Evolutionary conservation across 2,329 filamentous ascomycete genomes (phyloP), one percentile per base, ranked within the genome.

Genomic region (Cladosporium sp.): DNA sequence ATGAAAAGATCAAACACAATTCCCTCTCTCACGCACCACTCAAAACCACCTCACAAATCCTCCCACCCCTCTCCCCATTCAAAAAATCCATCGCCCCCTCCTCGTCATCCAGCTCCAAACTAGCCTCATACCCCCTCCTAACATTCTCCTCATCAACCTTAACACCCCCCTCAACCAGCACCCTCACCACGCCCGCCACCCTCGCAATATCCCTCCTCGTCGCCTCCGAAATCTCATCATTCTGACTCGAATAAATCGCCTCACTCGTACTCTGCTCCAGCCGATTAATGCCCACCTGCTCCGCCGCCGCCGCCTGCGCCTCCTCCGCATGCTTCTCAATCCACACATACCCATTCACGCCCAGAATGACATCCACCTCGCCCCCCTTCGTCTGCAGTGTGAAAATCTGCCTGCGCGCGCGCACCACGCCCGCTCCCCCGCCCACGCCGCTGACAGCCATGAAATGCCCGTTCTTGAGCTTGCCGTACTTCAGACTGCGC

Each of bases 341-440:
- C 87, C 89, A 99, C 52, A 97, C 90, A 67, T 95, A 97, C 1
- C 93, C 93, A 63, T 99, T 99, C 34, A 99, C 93, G 2, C 93
- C 93, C 1, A 99, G 76, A 47, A 96, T 80, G 7, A 97, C 83
- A 65, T 96, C 89, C 22, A 99, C 80, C 42, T 83, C 81, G 56
- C 83, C 85, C 47, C 81, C 78, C 53, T 70, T 62, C 29, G 77
- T 72, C 53, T 85, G 80, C 61, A 95, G 74, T 0, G 89, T 93
- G 80, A 93, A 96, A 36, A 93, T 85, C 73, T 99, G 93, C 51
- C 91, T 76, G 60, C 92, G 82, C 19, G 85, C 83, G 47, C 93
- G 77, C 24, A 95, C 89, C 1, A 97, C 90, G 38, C 91, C 90
- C 3, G 84, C 85, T 5, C 78, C 68, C 6, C 90, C 88, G 0